Conservation (phyloP, 2,329 filamentous ascomycete genomes). For the Clarireedia paspali region DNA sequence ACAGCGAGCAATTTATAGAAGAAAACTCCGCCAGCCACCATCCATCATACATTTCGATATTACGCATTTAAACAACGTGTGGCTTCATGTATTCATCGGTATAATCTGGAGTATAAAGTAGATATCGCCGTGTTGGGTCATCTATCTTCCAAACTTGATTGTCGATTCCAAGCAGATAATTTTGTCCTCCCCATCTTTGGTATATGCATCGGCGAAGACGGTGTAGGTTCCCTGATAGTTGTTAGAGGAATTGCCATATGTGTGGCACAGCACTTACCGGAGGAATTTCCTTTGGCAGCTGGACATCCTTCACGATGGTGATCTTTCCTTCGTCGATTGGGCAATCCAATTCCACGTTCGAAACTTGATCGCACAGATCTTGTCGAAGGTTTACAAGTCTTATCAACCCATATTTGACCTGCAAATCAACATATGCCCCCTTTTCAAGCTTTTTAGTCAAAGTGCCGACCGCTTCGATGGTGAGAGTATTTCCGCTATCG, state of each 20-base stretch:
- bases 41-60: conserved; percentile 7
- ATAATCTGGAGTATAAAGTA: neutral
- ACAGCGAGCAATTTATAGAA: conserved; percentile 15
- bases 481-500: conserved; percentile 65
- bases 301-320: conserved; percentile 69
- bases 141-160: conserved; percentile 46
- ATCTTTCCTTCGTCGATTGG: conserved; percentile 76
- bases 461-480: conserved; percentile 71
- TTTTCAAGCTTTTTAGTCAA: conserved; percentile 64
- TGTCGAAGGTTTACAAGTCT: conserved; percentile 72
- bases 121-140: neutral
- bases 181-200: conserved; percentile 53
- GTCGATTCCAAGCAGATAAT: conserved; percentile 82
- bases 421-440: conserved; percentile 73
- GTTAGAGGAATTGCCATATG: conserved; percentile 4
- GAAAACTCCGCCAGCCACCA: conserved; percentile 3
- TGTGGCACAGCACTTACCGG: conserved; percentile 53
- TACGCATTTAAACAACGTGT: neutral
- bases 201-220: conserved; percentile 80
- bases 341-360: conserved; percentile 82
- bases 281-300: conserved; percentile 80
- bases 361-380: conserved; percentile 83
- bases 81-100: neutral
- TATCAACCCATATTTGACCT: conserved; percentile 93
- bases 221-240: conserved; percentile 71